Base-by-base conservation (phyloP, 2,329 filamentous ascomycete species). In the Torrubiella hemipterigena region DNA sequence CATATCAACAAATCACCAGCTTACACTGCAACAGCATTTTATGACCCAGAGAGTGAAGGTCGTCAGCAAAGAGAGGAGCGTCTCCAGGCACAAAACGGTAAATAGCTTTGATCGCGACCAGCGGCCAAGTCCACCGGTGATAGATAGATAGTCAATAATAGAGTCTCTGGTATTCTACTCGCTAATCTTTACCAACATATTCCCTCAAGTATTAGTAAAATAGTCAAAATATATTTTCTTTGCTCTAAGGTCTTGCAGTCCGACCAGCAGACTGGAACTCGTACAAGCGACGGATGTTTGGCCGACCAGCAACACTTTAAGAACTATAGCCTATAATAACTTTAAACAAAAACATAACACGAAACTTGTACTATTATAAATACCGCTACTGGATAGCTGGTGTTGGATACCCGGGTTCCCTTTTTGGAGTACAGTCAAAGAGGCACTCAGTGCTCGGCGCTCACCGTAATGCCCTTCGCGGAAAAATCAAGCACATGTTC, bases 11-110 rank as follows among this genome's bases (percentile, higher is more conserved):
- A 20, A 12, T 29, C n/a, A 26, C 17, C 26, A 13, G 10, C 23
- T 15, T 29, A 14, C 17, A n/a, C 26, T 15, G 2, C 20, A 17
- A 2, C n/a, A 33, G 31, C 31, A 13, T 33, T 29, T 23, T 33
- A 29, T 33, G 31, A 33, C 26, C 31, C 31, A 13, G 16, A 28
- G 12, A 33, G 31, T 29, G 31, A 33, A 21, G 25, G 31, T 7
- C 17, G 31, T 6, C 23, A 7, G 23, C 23, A 26, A 14, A 6
- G 23, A 26, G 23, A 26, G 23, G 23, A 26, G 15, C 23, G 23
- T 13, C n/a, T 26, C 23, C 23, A 7, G n/a, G 23, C 23, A 6
- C 12, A 26, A 14, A 26, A 14, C n/a, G 23, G 12, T 26, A 26
- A 26, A 26, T 26, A 26, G 23, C 12, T 26, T 26, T 26, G 23